Conservation (phyloP, 306 rosid species). For the Castanea mollissima region DNA sequence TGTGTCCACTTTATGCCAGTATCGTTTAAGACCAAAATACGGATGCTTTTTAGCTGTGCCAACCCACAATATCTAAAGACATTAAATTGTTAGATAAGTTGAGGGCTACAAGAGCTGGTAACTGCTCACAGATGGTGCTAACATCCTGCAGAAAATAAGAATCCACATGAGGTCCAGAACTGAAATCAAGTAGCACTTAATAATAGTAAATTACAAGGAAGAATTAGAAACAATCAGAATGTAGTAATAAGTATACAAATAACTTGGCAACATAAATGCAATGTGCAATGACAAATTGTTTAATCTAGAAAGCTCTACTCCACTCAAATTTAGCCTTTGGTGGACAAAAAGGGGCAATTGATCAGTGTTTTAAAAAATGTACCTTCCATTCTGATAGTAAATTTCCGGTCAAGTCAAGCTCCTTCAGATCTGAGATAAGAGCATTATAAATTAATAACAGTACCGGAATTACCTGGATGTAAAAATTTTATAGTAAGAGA, state of each 20-base stretch:
- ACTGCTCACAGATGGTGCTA: slow-evolving; percentile 71
- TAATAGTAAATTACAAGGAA: background rate
- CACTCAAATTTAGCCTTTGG: slow-evolving; percentile 13
- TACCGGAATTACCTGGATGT: background rate
- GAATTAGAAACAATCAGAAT: background rate
- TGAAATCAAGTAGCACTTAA: background rate
- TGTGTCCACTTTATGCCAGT: slow-evolving; percentile 74
- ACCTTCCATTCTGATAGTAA: slow-evolving; percentile 91
- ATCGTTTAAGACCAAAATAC: slow-evolving; percentile 65
- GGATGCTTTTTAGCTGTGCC: slow-evolving; percentile 53
- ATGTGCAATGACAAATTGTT: background rate
- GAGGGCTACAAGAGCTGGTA: slow-evolving; percentile 61
- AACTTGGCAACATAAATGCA: background rate
- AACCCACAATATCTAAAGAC: slow-evolving; percentile 52
- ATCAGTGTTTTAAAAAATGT: slow-evolving; percentile 25
- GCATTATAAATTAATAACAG: background rate
- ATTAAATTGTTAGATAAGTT: slow-evolving; percentile 72
- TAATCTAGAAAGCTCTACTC: background rate
- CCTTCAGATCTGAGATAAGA: slow-evolving; percentile 59
- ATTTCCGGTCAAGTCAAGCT: slow-evolving; percentile 92
- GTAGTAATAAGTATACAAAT: background rate
- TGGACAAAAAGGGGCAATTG: slow-evolving; percentile 2
- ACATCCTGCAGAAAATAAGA: slow-evolving; percentile 60
- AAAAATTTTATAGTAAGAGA: background rate
- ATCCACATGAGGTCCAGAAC: background rate